These are phyloP conservation scores for Ogataea pignaliae DNA, from an alignment of 805 yeast genomes.

Conservation along the genomic window DNA sequence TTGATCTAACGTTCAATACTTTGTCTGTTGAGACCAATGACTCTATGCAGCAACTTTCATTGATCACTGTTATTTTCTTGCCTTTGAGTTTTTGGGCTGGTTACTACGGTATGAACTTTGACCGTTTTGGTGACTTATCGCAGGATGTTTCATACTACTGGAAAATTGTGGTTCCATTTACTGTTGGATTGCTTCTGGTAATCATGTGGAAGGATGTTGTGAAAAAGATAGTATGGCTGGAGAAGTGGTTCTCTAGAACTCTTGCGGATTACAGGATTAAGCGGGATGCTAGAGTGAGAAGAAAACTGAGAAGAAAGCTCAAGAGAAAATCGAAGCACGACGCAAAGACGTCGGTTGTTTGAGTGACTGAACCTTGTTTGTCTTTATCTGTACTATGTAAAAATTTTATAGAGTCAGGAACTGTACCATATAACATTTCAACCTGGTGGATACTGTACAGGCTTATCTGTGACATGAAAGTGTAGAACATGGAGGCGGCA, in stretches of 20 bases:
- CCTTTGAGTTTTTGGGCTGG: constrained; percentile 61
- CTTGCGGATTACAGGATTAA: not conserved
- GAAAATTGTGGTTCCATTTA: constrained; percentile 41
- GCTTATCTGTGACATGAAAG: too few species aligned
- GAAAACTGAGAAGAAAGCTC: not conserved
- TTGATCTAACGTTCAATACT: constrained; percentile 52
- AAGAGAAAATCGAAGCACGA: not conserved
- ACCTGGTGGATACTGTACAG: too few species aligned
- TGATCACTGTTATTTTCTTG: constrained; percentile 54
- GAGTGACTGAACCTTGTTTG: too few species aligned
- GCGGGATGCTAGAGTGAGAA: not conserved
- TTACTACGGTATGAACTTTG: constrained; percentile 55
- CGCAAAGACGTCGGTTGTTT: not conserved
- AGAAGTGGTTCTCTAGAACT: not conserved
- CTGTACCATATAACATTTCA: too few species aligned
- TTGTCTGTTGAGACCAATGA: constrained; percentile 51
- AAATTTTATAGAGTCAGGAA: too few species aligned
- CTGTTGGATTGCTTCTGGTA: constrained; percentile 31
- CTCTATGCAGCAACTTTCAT: constrained; percentile 49
- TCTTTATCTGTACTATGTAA: too few species aligned
- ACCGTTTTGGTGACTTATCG: constrained; percentile 35
- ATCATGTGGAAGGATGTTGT: constrained; percentile 30
- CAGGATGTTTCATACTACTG: constrained; percentile 41
- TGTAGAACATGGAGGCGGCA: too few species aligned
- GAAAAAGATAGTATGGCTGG: not conserved